Base-by-base conservation (phyloP, 352 stramenopile species). In the Globisporangium perplexum region DNA sequence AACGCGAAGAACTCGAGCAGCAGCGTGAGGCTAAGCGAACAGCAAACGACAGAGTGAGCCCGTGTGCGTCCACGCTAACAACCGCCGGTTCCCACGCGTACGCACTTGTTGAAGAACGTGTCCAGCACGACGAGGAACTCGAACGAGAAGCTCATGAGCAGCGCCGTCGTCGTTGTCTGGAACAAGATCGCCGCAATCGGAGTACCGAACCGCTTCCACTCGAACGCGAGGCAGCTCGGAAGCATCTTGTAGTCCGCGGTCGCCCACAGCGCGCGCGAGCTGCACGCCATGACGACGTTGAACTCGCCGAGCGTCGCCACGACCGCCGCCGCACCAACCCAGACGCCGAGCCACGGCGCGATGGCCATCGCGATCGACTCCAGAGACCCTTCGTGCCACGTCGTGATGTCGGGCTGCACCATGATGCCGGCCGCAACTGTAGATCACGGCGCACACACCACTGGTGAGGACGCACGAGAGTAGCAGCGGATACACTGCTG, bases 41-140 rank as follows among this genome's bases (percentile, higher is more conserved):
- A n/a, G 18, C 3, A 36, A 12, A 43, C n/a, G 47, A 36, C 10
- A 46, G n/a, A 30, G 26, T 35, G 10, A 49, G 44, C 24, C 4
- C 2, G 20, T 7, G 20, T 5, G 10, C 8, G 1, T 24, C 41
- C 4, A 2, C 26, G 14, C 22, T 1, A 31, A 22, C 14, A 49
- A 23, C 7, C 17, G 28, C 46, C 23, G 7, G 38, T 0, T 17
- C 3, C 0, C 14, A 7, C 12, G 7, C 18, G 4, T 6, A 86
- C 78, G 50, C 70, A 91, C 78, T 93, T 93, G 77, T 93, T 93
- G 69, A 90, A 92, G 57, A 90, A 88, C 0, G 83, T 94, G 61
- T 93, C 83, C 11, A 93, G 57, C 15, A 92, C 74, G 20, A 92
- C 83, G 38, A 93, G 66, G 35, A 84, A 83, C 64, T 85, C 71